A percentile compares a stretch with the other conserved stretches of the same genome.
phyloP scores from a whole-genome alignment of 805 yeast species.

The Barnettozyma californica region DNA sequence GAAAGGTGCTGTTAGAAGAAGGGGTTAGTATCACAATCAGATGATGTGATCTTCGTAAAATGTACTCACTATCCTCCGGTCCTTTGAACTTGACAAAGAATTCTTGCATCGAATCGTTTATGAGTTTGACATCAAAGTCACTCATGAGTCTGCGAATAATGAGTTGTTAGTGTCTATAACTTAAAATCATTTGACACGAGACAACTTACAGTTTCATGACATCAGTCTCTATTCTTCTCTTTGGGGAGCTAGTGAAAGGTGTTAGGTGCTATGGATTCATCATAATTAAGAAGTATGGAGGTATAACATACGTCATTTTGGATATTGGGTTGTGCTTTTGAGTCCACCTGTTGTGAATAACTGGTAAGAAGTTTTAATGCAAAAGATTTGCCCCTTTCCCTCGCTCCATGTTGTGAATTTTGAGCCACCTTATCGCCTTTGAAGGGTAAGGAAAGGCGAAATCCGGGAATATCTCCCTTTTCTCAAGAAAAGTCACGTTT shows the following conservation, averaged over 20 bases:
- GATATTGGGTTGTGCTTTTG: no score
- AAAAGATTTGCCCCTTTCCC: neutral
- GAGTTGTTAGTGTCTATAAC: neutral
- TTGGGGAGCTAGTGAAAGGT: slow-evolving; percentile 20
- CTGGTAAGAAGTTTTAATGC: neutral
- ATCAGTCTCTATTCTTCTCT: slow-evolving; percentile 75
- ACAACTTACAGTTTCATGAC: slow-evolving; percentile 80
- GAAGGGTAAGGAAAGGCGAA: neutral
- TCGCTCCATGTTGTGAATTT: neutral
- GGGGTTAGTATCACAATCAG: neutral
- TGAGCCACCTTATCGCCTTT: slow-evolving; percentile 1
- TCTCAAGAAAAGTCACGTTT: neutral
- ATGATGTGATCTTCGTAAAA: neutral
- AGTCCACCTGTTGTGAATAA: neutral
- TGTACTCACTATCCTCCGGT: slow-evolving; percentile 58
- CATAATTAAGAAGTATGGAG: neutral
- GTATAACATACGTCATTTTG: neutral
- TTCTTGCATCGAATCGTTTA: slow-evolving; percentile 82
- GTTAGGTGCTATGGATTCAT: neutral
- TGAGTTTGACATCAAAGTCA: slow-evolving; percentile 79
- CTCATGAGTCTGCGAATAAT: slow-evolving; percentile 59
- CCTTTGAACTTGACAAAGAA: slow-evolving; percentile 82
- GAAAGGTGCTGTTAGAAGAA: slow-evolving; percentile 55
- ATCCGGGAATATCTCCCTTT: neutral
- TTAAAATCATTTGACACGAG: neutral